A percentile compares a stretch with the other conserved stretches of the same genome.
These are phyloP conservation scores for Guadua angustifolia DNA, from an alignment of 176 grass and related monocot species.

Conservation along the genomic window DNA sequence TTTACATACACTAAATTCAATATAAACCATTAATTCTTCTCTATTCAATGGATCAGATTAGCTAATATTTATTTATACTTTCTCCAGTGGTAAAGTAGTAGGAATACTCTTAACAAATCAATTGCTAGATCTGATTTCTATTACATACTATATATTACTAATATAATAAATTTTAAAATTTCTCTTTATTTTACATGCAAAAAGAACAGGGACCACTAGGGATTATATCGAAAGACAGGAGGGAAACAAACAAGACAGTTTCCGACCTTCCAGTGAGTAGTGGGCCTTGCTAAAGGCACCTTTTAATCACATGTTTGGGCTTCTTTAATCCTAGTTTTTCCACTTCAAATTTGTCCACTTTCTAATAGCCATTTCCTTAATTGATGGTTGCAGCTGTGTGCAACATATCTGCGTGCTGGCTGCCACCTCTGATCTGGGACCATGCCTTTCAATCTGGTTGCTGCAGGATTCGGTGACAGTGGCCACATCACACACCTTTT, in stretches of 20 bases:
- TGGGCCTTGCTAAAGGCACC: constrained; percentile 1
- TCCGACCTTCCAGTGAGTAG: constrained; percentile 12
- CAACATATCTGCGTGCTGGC: not conserved
- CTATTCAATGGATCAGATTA: too few species aligned
- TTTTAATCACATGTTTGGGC: constrained; percentile 38
- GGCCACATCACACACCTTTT: constrained; percentile 16
- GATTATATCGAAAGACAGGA: constrained; percentile 32
- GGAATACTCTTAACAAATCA: too few species aligned
- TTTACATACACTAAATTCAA: too few species aligned
- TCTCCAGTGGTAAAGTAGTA: too few species aligned
- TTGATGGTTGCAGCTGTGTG: constrained; percentile 7
- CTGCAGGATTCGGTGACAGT: not conserved
- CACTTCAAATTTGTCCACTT: constrained; percentile 17
- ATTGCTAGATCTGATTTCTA: too few species aligned
- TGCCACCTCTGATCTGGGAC: not conserved
- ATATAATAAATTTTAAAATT: too few species aligned
- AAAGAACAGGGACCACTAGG: too few species aligned
- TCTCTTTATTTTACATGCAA: too few species aligned
- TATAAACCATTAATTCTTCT: too few species aligned
- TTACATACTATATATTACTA: too few species aligned
- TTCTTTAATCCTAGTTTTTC: constrained; percentile 37
- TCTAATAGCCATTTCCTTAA: not conserved
- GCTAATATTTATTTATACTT: too few species aligned
- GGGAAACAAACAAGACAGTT: constrained; percentile 30
- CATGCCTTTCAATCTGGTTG: constrained; percentile 20